Evolutionary conservation across 225 moss, liverwort and hornwort genomes (phyloP).

Genomic region (Thuidium tamariscinum): DNA sequence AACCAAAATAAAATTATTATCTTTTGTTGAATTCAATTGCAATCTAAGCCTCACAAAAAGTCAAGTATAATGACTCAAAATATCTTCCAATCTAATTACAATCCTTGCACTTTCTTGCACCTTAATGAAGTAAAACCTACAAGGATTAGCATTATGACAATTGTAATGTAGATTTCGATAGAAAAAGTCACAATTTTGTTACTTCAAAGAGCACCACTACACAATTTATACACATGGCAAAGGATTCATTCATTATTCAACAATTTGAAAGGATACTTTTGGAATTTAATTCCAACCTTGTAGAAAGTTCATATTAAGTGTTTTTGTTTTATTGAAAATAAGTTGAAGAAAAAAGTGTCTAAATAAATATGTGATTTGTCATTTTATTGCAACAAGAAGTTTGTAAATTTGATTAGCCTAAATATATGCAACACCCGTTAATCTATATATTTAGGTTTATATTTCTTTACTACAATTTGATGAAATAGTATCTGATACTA

Average conservation of each 20-base stretch:
- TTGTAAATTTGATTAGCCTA: neutral
- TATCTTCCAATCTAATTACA: rapidly evolving
- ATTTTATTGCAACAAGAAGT: neutral
- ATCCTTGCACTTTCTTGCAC: neutral
- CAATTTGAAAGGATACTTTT: neutral
- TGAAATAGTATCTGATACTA: too few species aligned
- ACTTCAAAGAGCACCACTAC: neutral
- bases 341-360: neutral
- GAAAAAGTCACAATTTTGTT: neutral
- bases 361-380: neutral
- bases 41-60: neutral
- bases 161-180: neutral
- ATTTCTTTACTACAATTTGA: too few species aligned
- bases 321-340: rapidly evolving
- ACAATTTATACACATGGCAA: neutral
- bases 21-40: neutral
- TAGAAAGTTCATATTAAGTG: neutral
- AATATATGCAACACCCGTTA: too few species aligned
- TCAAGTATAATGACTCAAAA: neutral
- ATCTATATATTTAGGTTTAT: too few species aligned
- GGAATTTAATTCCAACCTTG: neutral
- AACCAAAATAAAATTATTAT: neutral
- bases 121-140: neutral
- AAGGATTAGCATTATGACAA: neutral
- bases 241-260: neutral